Base-by-base conservation (phyloP, 2,329 filamentous ascomycete species). In the Curvularia verruculosa region DNA sequence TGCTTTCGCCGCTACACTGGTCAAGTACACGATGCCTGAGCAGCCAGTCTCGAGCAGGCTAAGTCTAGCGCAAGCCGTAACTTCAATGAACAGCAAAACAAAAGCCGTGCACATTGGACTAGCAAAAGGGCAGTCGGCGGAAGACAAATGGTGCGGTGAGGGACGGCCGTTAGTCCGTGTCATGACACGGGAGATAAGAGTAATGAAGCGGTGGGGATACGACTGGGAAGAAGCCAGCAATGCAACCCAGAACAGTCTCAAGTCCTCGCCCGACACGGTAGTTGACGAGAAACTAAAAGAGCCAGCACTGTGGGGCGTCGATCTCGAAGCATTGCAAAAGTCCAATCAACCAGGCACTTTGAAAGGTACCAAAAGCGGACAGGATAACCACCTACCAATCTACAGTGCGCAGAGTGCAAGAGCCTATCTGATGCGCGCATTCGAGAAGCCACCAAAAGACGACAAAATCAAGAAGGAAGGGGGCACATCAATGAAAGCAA, bases 21-120 rank as follows among this genome's bases (percentile, higher is more conserved):
- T 96, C 45, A 88, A 89, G 44, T 87, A 89, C 70, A 96, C 91
- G 0, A 94, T 93, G 88, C 90, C 92, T 0, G 88, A 90, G 64
- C 92, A 96, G 72, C 92, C 92, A 3, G 81, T 88, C 3, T 95
- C 90, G n/a, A 94, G 91, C 71, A 83, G 91, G 45, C 79, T 96
- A 19, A 96, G 91, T 70, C 79, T 96, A 19, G 90, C 88, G 0
- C 92, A 96, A 75, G 91, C 90, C 0, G 87, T 95, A 1, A 90
- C 96, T 15, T 93, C 90, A 71, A 87, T 87, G 26, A 95, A 94
- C 70, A 92, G 89, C 58, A 85, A 87, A 62, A 86, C 85, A 34
- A 93, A 93, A 76, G 92, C 92, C 9, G 82, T 88, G 26, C 89
- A 84, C 60, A 77, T 96, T 28, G 92, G 92, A 0, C 79, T 96